Evolutionary conservation across 192 early-diverging fungal species (phyloP), one percentile per base, ranked within the genome.

Genomic region (Martensiomyces pterosporus): DNA sequence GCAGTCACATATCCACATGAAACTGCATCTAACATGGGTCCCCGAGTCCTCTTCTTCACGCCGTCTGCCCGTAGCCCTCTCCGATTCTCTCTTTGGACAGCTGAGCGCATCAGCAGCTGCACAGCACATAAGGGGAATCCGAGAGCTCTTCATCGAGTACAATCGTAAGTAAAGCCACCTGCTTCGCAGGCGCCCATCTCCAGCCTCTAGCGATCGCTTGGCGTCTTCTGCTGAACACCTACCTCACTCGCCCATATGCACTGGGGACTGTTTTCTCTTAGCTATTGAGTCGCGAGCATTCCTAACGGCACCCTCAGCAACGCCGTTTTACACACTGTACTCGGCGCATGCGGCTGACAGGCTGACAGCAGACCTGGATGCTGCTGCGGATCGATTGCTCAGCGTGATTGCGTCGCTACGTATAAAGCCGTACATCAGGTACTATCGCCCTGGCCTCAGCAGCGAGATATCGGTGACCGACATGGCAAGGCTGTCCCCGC

Each of bases 161-260:
- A 70, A 70, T 13, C 71, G 67, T 64, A 70, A 70, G 64, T 57
- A 27, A n/a, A n/a, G n/a, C n/a, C n/a, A n/a, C n/a, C n/a, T n/a
- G n/a, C n/a, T n/a, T n/a, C n/a, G n/a, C n/a, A n/a, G n/a, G n/a
- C n/a, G n/a, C n/a, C n/a, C n/a, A n/a, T n/a, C n/a, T n/a, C n/a
- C n/a, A n/a, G n/a, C n/a, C n/a, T n/a, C n/a, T n/a, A n/a, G n/a
- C n/a, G n/a, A n/a, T n/a, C n/a, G n/a, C n/a, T n/a, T n/a, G n/a
- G n/a, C n/a, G n/a, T n/a, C n/a, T n/a, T n/a, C n/a, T n/a, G n/a
- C n/a, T n/a, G n/a, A n/a, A n/a, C n/a, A n/a, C n/a, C n/a, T n/a
- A n/a, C n/a, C n/a, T n/a, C n/a, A n/a, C n/a, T n/a, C n/a, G n/a
- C n/a, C n/a, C n/a, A n/a, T n/a, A n/a, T n/a, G n/a, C n/a, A n/a